A percentile compares a stretch with the other conserved stretches of the same genome.
phyloP scores from a whole-genome alignment of 2,329 filamentous ascomycete genomes.

The Zymoseptoria passerinii region DNA sequence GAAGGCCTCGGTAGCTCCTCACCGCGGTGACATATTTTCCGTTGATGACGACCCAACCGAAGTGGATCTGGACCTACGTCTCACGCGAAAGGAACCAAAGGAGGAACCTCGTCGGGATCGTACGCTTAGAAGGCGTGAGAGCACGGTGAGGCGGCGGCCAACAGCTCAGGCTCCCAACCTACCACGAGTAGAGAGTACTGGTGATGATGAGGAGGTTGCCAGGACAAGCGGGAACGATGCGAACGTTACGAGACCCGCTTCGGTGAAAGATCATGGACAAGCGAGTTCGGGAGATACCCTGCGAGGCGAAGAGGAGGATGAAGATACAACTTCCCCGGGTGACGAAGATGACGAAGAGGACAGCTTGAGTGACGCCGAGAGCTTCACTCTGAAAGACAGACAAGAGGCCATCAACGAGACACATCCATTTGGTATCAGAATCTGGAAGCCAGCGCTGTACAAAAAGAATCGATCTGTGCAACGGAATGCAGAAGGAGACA shows the following conservation, averaged over 20 bases:
- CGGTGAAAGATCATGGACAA: constrained; percentile 15
- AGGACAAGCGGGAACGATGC: constrained; percentile 20
- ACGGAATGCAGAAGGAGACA: constrained; percentile 91
- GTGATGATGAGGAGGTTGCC: constrained; percentile 34
- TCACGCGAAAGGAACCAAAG: constrained; percentile 26
- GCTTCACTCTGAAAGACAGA: constrained; percentile 93
- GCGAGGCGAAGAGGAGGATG: constrained; percentile 31
- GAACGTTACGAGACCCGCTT: constrained; percentile 3
- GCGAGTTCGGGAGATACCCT: constrained; percentile 33
- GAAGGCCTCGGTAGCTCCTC: constrained; percentile 65
- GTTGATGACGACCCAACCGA: constrained; percentile 81
- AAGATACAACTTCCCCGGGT: constrained; percentile 36
- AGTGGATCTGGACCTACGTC: constrained; percentile 60
- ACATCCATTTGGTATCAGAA: constrained; percentile 94
- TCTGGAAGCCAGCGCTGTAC: constrained; percentile 98
- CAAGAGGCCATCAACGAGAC: constrained; percentile 98
- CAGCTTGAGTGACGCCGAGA: constrained; percentile 83
- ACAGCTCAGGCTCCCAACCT: constrained; percentile 39
- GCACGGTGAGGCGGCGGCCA: constrained; percentile 44
- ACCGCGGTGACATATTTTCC: constrained; percentile 80
- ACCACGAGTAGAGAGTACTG: constrained; percentile 43
- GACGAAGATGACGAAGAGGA: constrained; percentile 54
- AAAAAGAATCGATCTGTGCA: constrained; percentile 96
- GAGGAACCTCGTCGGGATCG: constrained; percentile 14
- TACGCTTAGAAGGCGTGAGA: constrained; percentile 41